These are phyloP conservation scores for Plasmodium knowlesi DNA, from an alignment of 169 alveolate genomes.

Conservation along the genomic window DNA sequence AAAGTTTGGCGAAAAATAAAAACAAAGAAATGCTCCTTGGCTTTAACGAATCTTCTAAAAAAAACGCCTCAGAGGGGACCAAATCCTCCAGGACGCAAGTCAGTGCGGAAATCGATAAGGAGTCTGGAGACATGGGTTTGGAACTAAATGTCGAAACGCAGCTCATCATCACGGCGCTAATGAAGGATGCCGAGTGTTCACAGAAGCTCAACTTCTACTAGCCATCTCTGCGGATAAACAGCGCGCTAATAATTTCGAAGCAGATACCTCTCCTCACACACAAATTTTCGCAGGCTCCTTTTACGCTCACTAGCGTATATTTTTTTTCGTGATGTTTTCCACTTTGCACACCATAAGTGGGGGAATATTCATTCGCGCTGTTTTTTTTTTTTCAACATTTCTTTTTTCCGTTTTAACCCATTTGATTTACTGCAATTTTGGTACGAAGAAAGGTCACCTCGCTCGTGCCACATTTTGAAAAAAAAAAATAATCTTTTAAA, in stretches of 20 bases:
- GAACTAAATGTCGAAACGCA: slow-evolving; percentile 70
- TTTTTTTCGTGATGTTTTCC: background rate
- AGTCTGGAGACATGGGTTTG: slow-evolving; percentile 69
- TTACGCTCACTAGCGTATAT: background rate
- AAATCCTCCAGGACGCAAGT: slow-evolving; percentile 33
- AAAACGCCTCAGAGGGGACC: background rate
- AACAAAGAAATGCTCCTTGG: slow-evolving; percentile 45
- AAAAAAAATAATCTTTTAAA: background rate
- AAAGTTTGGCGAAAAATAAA: slow-evolving; percentile 32
- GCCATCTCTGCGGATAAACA: background rate
- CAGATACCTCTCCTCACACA: background rate
- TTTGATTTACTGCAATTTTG: background rate
- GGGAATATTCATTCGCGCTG: background rate
- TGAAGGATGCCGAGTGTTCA: slow-evolving; percentile 68
- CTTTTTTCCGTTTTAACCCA: background rate
- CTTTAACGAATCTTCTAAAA: slow-evolving; percentile 40
- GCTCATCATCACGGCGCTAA: slow-evolving; percentile 54
- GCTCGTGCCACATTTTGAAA: background rate
- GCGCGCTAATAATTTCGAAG: background rate
- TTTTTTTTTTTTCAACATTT: background rate
- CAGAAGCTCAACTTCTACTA: slow-evolving; percentile 47
- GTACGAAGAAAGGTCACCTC: background rate
- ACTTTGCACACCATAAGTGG: background rate
- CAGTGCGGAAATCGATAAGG: slow-evolving; percentile 61
- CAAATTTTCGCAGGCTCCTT: background rate